phyloP scores from a whole-genome alignment of 2,329 filamentous ascomycete genomes.

The Botrytis deweyae region DNA sequence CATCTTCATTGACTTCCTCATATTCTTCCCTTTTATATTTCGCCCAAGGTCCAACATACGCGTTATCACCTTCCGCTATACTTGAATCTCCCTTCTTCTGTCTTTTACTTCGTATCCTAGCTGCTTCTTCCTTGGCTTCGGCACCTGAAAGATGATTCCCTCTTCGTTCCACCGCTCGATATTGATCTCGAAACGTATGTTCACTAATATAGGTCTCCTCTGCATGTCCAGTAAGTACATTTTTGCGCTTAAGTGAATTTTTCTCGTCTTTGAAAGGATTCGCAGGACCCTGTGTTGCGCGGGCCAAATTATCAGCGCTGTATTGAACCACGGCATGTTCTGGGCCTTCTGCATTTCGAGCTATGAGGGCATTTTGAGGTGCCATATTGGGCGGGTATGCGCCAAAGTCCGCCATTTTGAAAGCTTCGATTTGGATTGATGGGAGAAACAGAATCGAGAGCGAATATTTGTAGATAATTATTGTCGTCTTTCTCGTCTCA shows the following conservation, averaged over 20 bases:
- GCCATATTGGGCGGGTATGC: constrained; percentile 67
- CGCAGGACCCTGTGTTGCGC: constrained; percentile 63
- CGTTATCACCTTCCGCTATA: constrained; percentile 79
- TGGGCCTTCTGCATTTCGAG: constrained; percentile 54
- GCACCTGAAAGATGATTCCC: constrained; percentile 53
- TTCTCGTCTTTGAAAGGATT: constrained; percentile 72
- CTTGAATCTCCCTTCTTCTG: constrained; percentile 83
- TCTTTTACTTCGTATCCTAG: constrained; percentile 66
- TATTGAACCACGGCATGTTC: constrained; percentile 63
- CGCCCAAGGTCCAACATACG: constrained; percentile 95
- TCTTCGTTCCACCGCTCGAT: constrained; percentile 76
- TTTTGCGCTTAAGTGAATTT: constrained; percentile 69
- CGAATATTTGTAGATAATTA: background rate
- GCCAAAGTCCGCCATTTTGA: constrained; percentile 58
- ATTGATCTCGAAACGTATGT: constrained; percentile 82
- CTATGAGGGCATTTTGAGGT: constrained; percentile 61
- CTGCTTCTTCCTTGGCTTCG: constrained; percentile 69
- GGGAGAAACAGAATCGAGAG: background rate
- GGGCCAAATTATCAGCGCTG: constrained; percentile 70
- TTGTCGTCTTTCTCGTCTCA: background rate
- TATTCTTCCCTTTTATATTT: constrained; percentile 72
- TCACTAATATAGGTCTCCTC: constrained; percentile 89
- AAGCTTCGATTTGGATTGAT: background rate
- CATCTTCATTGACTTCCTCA: constrained; percentile 71
- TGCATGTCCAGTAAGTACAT: constrained; percentile 80